Evolutionary conservation across 768 basidiomycete species (phyloP), one percentile per base, ranked within the genome.

Genomic region (Kwoniella dejecticola): DNA sequence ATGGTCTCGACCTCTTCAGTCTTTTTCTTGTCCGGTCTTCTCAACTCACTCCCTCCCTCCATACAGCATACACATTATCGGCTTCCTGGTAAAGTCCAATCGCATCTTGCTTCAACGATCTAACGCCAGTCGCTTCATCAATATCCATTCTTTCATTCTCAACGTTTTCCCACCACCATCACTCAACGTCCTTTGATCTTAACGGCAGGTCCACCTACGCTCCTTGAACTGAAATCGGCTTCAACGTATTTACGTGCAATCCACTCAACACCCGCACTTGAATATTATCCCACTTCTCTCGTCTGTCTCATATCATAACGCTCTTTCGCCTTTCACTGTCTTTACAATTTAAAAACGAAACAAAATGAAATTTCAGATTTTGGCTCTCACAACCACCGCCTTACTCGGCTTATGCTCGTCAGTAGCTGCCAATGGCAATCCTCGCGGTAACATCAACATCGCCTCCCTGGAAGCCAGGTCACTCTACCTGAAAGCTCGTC

Each of bases 131-230:
- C 49, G 27, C 11, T 30, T 33, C 13, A 31, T 6, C 33, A 4
- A 13, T 7, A 29, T 31, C 17, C 21, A 19, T 7, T 19, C 24
- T 17, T 38, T 36, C 13, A 55, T 29, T 27, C 53, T 42, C 27
- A n/a, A 19, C 19, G 2, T 2, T 36, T 21, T 40, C 19, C 13
- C 23, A 42, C 36, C 17, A 13, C 6, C 13, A 45, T 56, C 54
- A 56, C 27, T 46, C 54, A 56, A 56, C 54, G 42, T 56, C 53
- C 53, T 54, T 54, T 54, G 30, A 54, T 19, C 38, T 4, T 24
- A 47, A 42, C 52, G 54, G 54, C 54, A 56, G 54, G 54, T 56
- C 54, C 54, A 56, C 48, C 6, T 30, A 12, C 27, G 5, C n/a
- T 33, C 52, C 36, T 26, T 21, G 19, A 52, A 7, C 33, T 7